A percentile compares a stretch with the other conserved stretches of the same genome.
Conservation (phyloP, 768 basidiomycete genomes). For the Chalciporus pseudorubinellus region DNA sequence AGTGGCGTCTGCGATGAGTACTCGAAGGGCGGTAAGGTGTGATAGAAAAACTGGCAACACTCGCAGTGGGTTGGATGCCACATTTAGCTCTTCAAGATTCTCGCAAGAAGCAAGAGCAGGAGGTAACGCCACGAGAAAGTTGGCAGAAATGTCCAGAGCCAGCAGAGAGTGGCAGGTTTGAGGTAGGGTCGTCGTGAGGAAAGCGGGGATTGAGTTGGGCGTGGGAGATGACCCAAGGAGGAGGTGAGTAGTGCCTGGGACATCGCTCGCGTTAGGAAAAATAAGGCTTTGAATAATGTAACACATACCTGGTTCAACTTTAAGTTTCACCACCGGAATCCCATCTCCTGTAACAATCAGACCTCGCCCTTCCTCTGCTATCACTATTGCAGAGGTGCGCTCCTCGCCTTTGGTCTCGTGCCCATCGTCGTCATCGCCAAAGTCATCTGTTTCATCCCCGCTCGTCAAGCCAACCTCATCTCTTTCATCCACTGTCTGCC, state of each 20-base stretch:
- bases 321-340: conserved; percentile 56
- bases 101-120: conserved; percentile 77
- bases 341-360: conserved; percentile 74
- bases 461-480: conserved; percentile 63
- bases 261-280: conserved; percentile 1
- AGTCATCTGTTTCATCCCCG: conserved; percentile 49
- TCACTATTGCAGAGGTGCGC: conserved; percentile 70
- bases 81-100: conserved; percentile 88
- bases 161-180: conserved; percentile 76
- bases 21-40: conserved; percentile 70
- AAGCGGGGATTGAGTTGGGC: conserved; percentile 73
- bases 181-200: conserved; percentile 69
- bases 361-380: conserved; percentile 84
- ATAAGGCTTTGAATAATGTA: neutral
- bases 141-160: conserved; percentile 90
- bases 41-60: conserved; percentile 90
- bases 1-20: conserved; percentile 91
- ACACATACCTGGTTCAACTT: conserved; percentile 68
- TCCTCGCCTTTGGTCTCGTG: conserved; percentile 58
- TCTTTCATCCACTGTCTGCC: conserved; percentile 71
- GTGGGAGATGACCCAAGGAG: conserved; percentile 79
- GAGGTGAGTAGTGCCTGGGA: conserved; percentile 87
- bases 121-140: conserved; percentile 81
- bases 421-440: conserved; percentile 51
- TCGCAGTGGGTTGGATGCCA: conserved; percentile 87